These are phyloP conservation scores for Starmera caribaea DNA, from an alignment of 805 yeast genomes.

Conservation along the genomic window DNA sequence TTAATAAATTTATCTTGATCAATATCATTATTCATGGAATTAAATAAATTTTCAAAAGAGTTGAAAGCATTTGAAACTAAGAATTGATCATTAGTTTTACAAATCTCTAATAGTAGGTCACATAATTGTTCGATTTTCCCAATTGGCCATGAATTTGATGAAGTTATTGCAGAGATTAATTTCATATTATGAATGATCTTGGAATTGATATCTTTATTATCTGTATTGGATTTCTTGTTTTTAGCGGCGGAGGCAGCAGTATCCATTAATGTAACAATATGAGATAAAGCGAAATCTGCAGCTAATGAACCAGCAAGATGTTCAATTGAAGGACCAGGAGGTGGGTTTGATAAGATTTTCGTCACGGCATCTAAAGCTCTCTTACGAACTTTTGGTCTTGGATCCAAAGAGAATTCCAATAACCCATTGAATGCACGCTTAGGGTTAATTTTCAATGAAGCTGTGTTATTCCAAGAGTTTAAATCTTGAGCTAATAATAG, in stretches of 20 bases:
- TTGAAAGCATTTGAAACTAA: constrained; percentile 74
- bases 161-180: constrained; percentile 58
- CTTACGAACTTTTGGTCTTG: constrained; percentile 91
- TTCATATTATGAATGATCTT: constrained; percentile 69
- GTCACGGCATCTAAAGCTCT: constrained; percentile 88
- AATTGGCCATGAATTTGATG: constrained; percentile 78
- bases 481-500: constrained; percentile 73
- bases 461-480: constrained; percentile 59
- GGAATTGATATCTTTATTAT: constrained; percentile 42
- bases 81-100: constrained; percentile 77
- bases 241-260: constrained; percentile 6
- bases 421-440: constrained; percentile 73
- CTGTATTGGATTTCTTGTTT: constrained; percentile 18
- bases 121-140: constrained; percentile 61
- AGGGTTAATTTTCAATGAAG: constrained; percentile 44
- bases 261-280: constrained; percentile 37
- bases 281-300: constrained; percentile 56
- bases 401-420: constrained; percentile 70
- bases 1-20: constrained; percentile 55
- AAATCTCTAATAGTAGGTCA: constrained; percentile 63
- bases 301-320: constrained; percentile 71
- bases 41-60: constrained; percentile 75
- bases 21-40: constrained; percentile 48
- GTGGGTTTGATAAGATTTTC: constrained; percentile 50
- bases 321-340: constrained; percentile 65